A percentile compares a stretch with the other conserved stretches of the same genome.
Evolutionary conservation across 2,329 filamentous ascomycete species (phyloP).

Genomic region (Teratosphaeria viscida): DNA sequence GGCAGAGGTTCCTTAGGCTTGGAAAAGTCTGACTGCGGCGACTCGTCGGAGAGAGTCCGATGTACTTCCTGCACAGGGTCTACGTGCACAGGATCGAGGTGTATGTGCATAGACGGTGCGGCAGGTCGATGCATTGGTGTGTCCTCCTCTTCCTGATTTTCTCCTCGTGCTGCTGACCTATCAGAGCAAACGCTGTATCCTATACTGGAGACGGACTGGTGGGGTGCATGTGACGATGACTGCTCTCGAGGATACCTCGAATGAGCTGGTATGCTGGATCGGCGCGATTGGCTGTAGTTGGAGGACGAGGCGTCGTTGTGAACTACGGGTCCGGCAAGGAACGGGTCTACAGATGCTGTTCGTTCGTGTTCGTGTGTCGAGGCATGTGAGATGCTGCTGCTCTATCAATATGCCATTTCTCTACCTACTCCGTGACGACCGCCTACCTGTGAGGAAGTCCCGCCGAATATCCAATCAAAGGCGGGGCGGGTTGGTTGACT

Average conservation of each 20-base stretch:
- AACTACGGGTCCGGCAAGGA: constrained; percentile 18
- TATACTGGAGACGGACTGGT: constrained; percentile 15
- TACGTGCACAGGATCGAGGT: constrained; percentile 21
- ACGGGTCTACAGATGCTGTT: constrained; percentile 19
- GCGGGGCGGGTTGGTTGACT: constrained; percentile 22
- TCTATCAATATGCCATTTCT: background rate
- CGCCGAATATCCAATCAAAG: constrained; percentile 19
- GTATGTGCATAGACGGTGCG: constrained; percentile 24
- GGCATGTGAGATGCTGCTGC: background rate
- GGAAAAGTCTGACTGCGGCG: constrained; percentile 11
- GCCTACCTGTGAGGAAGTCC: background rate
- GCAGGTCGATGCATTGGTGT: constrained; percentile 8
- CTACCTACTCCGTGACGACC: background rate
- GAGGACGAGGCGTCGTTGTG: constrained; percentile 10
- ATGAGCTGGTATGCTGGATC: constrained; percentile 15
- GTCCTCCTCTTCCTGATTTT: background rate
- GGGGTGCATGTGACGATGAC: constrained; percentile 13
- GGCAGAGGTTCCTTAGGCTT: constrained; percentile 23
- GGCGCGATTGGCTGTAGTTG: constrained; percentile 14
- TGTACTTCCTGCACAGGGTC: constrained; percentile 19
- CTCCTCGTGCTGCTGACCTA: background rate
- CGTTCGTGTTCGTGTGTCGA: constrained; percentile 10
- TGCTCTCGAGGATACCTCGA: constrained; percentile 20
- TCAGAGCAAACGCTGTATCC: constrained; percentile 12
- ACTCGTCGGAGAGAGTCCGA: constrained; percentile 25